Evolutionary conservation across 2,329 filamentous ascomycete genomes (phyloP).

Genomic region (Elsinoe arachidis): DNA sequence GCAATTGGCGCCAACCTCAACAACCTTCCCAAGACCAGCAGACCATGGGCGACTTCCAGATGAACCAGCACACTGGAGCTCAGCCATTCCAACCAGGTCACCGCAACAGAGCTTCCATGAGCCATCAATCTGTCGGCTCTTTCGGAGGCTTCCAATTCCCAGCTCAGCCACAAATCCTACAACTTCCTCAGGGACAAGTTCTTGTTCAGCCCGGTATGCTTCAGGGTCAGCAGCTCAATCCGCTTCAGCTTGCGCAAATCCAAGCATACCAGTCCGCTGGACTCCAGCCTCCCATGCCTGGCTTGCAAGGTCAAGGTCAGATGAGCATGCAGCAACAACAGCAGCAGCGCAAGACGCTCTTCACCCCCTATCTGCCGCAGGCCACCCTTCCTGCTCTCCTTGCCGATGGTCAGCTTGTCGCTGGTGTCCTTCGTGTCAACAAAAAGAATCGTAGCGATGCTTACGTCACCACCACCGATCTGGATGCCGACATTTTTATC

Average conservation of each 20-base stretch:
- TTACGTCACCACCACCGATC: slow-evolving; percentile 87
- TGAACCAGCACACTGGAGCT: slow-evolving; percentile 61
- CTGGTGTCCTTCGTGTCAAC: slow-evolving; percentile 94
- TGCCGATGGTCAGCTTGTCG: slow-evolving; percentile 85
- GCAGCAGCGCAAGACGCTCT: slow-evolving; percentile 94
- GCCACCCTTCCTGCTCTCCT: slow-evolving; percentile 85
- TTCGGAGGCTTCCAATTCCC: slow-evolving; percentile 86
- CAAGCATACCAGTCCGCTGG: slow-evolving; percentile 87
- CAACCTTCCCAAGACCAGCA: slow-evolving; percentile 41
- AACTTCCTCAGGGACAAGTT: slow-evolving; percentile 75
- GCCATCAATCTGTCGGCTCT: slow-evolving; percentile 67
- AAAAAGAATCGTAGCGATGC: slow-evolving; percentile 99
- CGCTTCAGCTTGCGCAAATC: slow-evolving; percentile 79
- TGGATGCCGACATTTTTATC: slow-evolving; percentile 98
- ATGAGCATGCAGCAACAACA: slow-evolving; percentile 65
- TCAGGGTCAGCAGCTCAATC: slow-evolving; percentile 74
- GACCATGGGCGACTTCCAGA: slow-evolving; percentile 53
- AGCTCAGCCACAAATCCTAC: slow-evolving; percentile 76
- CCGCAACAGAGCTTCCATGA: slow-evolving; percentile 74
- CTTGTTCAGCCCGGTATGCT: slow-evolving; percentile 73
- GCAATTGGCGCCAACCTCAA: slow-evolving; percentile 89
- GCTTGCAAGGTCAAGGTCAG: slow-evolving; percentile 60
- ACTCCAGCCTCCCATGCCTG: slow-evolving; percentile 56
- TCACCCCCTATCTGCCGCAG: slow-evolving; percentile 94
- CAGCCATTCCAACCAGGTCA: slow-evolving; percentile 87